phyloP scores from a whole-genome alignment of 2,329 filamentous ascomycete species.

The Neofusicoccum kwambonambiense region DNA sequence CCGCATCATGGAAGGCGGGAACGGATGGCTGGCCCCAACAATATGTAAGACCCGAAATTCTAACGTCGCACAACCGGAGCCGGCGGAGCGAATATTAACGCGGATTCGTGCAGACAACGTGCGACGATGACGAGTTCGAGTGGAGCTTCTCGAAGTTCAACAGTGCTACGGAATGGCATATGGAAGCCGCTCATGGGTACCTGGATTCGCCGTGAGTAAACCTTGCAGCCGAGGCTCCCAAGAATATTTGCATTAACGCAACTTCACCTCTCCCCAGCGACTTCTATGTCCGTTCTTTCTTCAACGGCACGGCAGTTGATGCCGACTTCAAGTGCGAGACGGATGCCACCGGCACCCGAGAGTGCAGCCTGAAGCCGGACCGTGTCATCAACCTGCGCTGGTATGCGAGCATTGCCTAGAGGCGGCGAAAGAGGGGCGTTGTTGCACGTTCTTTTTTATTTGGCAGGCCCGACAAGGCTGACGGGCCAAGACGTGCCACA shows the following conservation, averaged over 20 bases:
- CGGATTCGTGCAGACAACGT: slow-evolving; percentile 3
- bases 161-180: background rate
- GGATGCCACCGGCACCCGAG: background rate
- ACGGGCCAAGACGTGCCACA: slow-evolving; percentile 2
- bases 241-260: background rate
- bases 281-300: background rate
- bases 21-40: background rate
- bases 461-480: background rate
- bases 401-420: slow-evolving; percentile 2
- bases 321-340: background rate
- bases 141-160: slow-evolving; percentile 13
- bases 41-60: background rate
- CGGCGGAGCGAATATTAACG: background rate
- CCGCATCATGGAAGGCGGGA: background rate
- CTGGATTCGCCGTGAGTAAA: background rate
- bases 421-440: background rate
- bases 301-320: background rate
- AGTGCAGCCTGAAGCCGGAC: background rate
- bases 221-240: background rate
- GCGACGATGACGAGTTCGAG: background rate
- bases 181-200: slow-evolving; percentile 6
- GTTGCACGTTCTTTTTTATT: background rate
- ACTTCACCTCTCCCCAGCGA: background rate
- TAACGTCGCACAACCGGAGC: background rate
- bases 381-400: background rate